These are phyloP conservation scores for Rhodamnia rubescens DNA, from an alignment of 345 rosid species.

Conservation along the genomic window DNA sequence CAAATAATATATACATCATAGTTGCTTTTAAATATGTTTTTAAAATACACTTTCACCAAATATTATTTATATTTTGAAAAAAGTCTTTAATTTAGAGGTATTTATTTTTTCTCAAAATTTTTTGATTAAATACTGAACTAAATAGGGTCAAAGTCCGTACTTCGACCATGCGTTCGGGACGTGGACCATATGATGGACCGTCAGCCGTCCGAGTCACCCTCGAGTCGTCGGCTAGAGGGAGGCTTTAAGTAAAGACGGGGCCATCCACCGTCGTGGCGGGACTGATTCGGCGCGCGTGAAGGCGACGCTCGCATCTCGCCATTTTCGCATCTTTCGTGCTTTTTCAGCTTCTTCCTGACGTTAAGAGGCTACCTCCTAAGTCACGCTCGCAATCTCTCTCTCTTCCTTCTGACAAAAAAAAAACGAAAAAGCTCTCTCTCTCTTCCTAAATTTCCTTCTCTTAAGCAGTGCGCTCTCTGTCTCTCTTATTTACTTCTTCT, in stretches of 20 bases:
- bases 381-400: background rate
- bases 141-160: background rate
- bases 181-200: background rate
- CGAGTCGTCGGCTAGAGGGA: background rate
- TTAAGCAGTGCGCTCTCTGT: background rate
- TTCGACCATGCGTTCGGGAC: background rate
- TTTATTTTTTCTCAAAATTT: too few relatives aligned
- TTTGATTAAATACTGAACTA: too few relatives aligned
- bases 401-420: background rate
- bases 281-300: background rate
- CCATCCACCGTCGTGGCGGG: background rate
- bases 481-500: background rate
- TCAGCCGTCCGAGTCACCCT: background rate
- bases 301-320: background rate
- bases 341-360: background rate
- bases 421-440: too few relatives aligned
- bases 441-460: background rate
- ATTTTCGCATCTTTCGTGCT: background rate
- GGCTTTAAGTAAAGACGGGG: background rate
- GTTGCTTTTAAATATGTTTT: too few relatives aligned
- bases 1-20: too few relatives aligned
- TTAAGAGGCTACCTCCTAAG: background rate
- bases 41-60: too few relatives aligned
- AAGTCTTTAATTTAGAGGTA: too few relatives aligned
- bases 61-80: too few relatives aligned